A percentile compares a stretch with the other conserved stretches of the same genome.
These are phyloP conservation scores for Picea abies DNA, from an alignment of 83 land plant genomes.

Conservation along the genomic window DNA sequence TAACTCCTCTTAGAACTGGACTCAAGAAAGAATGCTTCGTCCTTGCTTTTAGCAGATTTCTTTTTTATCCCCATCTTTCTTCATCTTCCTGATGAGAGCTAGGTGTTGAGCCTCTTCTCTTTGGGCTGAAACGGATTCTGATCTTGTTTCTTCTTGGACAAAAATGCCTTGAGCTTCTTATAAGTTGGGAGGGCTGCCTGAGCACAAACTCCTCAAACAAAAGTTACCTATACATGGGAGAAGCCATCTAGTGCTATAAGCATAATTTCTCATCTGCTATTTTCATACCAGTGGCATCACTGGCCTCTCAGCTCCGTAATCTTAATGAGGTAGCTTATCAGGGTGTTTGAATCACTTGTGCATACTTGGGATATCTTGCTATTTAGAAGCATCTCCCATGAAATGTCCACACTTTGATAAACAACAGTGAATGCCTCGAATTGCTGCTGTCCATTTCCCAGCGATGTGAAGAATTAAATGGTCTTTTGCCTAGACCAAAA, in stretches of 20 bases:
- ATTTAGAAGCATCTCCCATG: not conserved
- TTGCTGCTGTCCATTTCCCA: not conserved
- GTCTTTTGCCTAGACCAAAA: not conserved
- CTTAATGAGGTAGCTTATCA: not conserved
- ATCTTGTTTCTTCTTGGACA: not conserved
- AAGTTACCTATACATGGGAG: not conserved
- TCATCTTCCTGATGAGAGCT: not conserved
- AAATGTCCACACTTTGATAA: not conserved
- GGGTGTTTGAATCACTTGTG: not conserved
- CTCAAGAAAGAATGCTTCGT: not conserved
- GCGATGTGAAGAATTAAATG: not conserved
- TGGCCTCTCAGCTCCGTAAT: not conserved
- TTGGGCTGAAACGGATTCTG: not conserved
- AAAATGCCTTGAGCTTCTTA: not conserved
- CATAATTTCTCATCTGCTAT: not conserved
- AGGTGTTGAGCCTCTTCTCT: not conserved
- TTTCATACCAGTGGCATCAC: not conserved
- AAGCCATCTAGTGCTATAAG: not conserved
- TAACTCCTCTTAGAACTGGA: not conserved
- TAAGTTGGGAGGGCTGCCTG: not conserved
- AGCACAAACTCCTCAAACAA: not conserved
- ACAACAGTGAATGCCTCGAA: not conserved
- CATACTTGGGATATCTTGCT: not conserved
- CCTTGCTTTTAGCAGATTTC: not conserved
- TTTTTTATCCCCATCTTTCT: not conserved